Evolutionary conservation across 2,329 filamentous ascomycete species (phyloP), one percentile per base, ranked within the genome.

Genomic region (Sporothrix inflata): DNA sequence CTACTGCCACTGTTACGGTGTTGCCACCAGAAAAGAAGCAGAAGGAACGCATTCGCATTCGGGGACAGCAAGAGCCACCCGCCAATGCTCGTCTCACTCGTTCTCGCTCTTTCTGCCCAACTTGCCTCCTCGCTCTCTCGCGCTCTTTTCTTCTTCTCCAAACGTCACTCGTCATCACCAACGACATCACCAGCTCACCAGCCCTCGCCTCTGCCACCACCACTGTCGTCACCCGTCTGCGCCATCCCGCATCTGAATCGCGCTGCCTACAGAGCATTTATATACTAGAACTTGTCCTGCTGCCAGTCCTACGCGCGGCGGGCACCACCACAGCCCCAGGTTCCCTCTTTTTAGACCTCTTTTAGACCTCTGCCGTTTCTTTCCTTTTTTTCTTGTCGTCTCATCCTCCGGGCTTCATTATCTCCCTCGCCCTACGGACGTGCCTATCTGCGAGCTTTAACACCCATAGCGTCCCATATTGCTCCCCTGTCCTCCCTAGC

Each of bases 301-400:
- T 66, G 63, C 27, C 49, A 68, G 47, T 57, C 47, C 60, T 57
- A 57, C 60, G 47, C 57, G 69, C 69, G 69, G 69, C 69, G 4
- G 40, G n/a, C 47, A 55, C 30, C 47, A 38, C 19, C 60, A 65
- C 12, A 34, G 38, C 61, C 34, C 16, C 63, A 9, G 61, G 49
- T 49, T 67, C 70, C 61, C 57, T 69, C 27, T 47, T 60, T 30
- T 57, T 53, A 27, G 40, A 55, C 42, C 42, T 4, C 11, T n/a
- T 34, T 27, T 30, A 66, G 11, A 27, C 19, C 3, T 49, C 21
- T 34, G 12, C 24, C 12, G n/a, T 66, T 49, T 30, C 3, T 34
- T 30, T 11, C n/a, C 24, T 34, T 9, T 19, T 34, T 34, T 19
- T 66, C 19, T 49, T 66, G 7, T 66, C 40, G 14, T 66, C 60